Evolutionary conservation across 257 asterid species (phyloP), one percentile per base, ranked within the genome.

Genomic region (Nicotiana otophora): DNA sequence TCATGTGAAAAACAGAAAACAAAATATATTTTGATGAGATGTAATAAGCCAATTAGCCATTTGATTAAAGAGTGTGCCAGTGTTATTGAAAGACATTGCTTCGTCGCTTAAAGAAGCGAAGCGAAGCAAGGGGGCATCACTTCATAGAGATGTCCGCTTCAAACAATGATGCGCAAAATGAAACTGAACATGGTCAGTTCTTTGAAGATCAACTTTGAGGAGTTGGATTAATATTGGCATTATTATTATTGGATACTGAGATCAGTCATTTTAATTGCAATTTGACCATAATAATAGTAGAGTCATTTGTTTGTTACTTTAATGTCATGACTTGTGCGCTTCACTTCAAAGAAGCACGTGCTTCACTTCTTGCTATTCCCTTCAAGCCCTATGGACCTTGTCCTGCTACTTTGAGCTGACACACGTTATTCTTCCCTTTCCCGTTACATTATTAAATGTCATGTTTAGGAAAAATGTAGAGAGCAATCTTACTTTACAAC

Each of bases 1-100:
- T n/a, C n/a, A n/a, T n/a, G n/a, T n/a, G n/a, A n/a, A n/a, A n/a
- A 75, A 51, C 64, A 75, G 64, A 75, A 75, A 36, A 75, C 64
- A 19, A 51, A 42, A 10, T 75, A 75, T 26, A 53, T 51, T 75
- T 5, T 33, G 5, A 51, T 26, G 63, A 51, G 80, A 75, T 75
- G 46, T 14, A 48, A 48, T 48, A 51, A 31, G 26, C 28, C 80
- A 75, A 51, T 75, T 28, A 26, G 80, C 53, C 30, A 26, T 51
- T 75, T 75, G 16, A 28, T 51, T 31, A 51, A 51, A 75, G 80
- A 75, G 46, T 10, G 26, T 1, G 15, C 16, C 79, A 74, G 39
- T 48, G 39, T 74, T 55, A 72, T 20, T 11, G 26, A 23, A 42
- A 42, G 7, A 12, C 78, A 48, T 14, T 74, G 79, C 61, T 46